Evolutionary conservation across 768 basidiomycete genomes (phyloP).

Genomic region (Russula ochroleuca): DNA sequence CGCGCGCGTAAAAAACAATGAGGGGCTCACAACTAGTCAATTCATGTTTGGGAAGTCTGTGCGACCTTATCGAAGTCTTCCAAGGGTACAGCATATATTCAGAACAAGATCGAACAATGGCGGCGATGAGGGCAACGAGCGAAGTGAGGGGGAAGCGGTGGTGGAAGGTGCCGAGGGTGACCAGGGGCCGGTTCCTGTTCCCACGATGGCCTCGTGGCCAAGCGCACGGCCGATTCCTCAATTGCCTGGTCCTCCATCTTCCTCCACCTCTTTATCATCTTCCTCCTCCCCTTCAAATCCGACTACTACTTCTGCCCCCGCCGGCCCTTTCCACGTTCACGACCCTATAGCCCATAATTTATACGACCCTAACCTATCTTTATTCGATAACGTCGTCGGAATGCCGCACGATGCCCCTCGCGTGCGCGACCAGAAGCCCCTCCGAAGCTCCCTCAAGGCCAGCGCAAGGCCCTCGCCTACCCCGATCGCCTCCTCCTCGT

Average conservation of each 20-base stretch:
- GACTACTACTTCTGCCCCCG: slow-evolving; percentile 7
- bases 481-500: slow-evolving; percentile 26
- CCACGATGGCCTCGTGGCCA: slow-evolving; percentile 18
- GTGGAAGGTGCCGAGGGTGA: neutral
- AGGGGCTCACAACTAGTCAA: slow-evolving; percentile 8
- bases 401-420: slow-evolving; percentile 24
- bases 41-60: slow-evolving; percentile 32
- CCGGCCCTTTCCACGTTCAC: slow-evolving; percentile 7
- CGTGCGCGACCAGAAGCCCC: slow-evolving; percentile 23
- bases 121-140: slow-evolving; percentile 2
- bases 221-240: slow-evolving; percentile 3
- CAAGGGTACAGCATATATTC: slow-evolving; percentile 32
- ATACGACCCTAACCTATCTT: slow-evolving; percentile 20
- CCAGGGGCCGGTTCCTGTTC: neutral
- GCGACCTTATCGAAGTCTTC: slow-evolving; percentile 33
- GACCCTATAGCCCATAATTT: slow-evolving; percentile 17
- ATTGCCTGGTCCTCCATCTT: slow-evolving; percentile 1
- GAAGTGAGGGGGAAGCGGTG: neutral
- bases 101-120: slow-evolving; percentile 16
- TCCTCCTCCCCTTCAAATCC: slow-evolving; percentile 8
- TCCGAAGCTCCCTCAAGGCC: slow-evolving; percentile 26
- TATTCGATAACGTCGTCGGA: slow-evolving; percentile 17
- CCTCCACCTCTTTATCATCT: neutral
- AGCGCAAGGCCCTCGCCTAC: slow-evolving; percentile 16
- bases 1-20: slow-evolving; percentile 21